Evolutionary conservation across 495 filamentous ascomycete species (phyloP).

Genomic region (Aspergillus biplanus): DNA sequence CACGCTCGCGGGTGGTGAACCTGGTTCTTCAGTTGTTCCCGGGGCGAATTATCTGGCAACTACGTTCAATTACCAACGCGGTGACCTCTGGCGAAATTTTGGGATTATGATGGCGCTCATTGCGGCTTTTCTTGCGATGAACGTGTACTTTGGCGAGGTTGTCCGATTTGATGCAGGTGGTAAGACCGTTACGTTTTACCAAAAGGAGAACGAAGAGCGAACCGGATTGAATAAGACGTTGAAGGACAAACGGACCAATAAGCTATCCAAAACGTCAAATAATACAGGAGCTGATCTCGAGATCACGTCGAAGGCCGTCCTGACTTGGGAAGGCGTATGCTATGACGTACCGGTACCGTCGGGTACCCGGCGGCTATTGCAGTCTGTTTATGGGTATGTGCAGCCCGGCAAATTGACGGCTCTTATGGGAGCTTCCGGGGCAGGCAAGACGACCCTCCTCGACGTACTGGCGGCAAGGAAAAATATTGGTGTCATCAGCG

Average conservation of each 20-base stretch:
- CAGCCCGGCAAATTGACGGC: conserved; percentile 79
- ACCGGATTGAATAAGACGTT: conserved; percentile 70
- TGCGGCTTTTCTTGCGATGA: conserved; percentile 66
- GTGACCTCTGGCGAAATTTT: conserved; percentile 74
- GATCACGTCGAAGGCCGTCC: conserved; percentile 63
- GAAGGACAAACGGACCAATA: conserved; percentile 56
- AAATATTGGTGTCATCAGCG: conserved; percentile 75
- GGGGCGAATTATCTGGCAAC: conserved; percentile 65
- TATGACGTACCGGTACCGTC: conserved; percentile 72
- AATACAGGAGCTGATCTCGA: conserved; percentile 57
- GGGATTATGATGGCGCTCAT: conserved; percentile 74
- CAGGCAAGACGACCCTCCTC: conserved; percentile 82
- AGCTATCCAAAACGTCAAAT: conserved; percentile 53
- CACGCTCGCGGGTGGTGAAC: conserved; percentile 68
- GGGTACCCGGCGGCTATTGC: conserved; percentile 68
- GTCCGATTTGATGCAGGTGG: conserved; percentile 76
- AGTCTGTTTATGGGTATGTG: conserved; percentile 76
- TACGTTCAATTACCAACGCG: conserved; percentile 63
- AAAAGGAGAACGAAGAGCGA: conserved; percentile 71
- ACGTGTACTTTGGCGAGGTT: conserved; percentile 75
- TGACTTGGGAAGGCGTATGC: conserved; percentile 56
- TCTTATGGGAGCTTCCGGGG: conserved; percentile 84
- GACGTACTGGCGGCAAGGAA: conserved; percentile 78
- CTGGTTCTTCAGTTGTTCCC: conserved; percentile 60
- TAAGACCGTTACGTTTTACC: conserved; percentile 74